These are phyloP conservation scores for Stachybotrys chlorohalonatus DNA, from an alignment of 2,329 filamentous ascomycete species.

Conservation along the genomic window DNA sequence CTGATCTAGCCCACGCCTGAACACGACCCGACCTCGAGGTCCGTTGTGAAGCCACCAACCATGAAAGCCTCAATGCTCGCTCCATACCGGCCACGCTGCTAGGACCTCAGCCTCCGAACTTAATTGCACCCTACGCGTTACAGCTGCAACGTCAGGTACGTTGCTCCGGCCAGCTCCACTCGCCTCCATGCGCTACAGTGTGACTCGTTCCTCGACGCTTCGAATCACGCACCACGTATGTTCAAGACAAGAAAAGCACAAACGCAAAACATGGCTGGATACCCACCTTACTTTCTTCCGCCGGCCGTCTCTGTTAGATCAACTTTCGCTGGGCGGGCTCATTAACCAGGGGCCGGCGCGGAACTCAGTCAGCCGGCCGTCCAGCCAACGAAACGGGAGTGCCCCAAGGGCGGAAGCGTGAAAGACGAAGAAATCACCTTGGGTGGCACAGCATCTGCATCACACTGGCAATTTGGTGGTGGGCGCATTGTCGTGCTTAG, in stretches of 20 bases:
- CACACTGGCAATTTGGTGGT: not conserved
- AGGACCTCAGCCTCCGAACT: not conserved
- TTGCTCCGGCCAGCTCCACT: too few species aligned
- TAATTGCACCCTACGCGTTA: not conserved
- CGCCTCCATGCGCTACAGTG: not conserved
- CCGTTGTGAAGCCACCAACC: not conserved
- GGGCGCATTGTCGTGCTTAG: not conserved
- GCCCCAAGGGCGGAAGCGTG: not conserved
- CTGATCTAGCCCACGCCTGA: not conserved
- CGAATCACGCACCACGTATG: not conserved
- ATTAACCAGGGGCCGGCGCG: not conserved
- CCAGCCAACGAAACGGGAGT: not conserved
- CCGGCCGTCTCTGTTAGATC: not conserved
- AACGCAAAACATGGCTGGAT: not conserved
- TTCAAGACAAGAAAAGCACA: not conserved
- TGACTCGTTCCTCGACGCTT: not conserved
- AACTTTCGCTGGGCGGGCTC: too few species aligned
- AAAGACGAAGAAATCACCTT: not conserved
- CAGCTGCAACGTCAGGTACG: not conserved
- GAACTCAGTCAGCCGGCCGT: not conserved
- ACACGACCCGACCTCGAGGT: not conserved
- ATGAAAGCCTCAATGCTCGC: not conserved
- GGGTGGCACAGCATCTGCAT: not conserved
- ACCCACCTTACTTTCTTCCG: not conserved
- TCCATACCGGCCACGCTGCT: not conserved